Percentiles rank a stretch among this genome's conserved stretches.
phyloP scores from a whole-genome alignment of 257 asterid genomes.

The Capsicum rhomboideum region DNA sequence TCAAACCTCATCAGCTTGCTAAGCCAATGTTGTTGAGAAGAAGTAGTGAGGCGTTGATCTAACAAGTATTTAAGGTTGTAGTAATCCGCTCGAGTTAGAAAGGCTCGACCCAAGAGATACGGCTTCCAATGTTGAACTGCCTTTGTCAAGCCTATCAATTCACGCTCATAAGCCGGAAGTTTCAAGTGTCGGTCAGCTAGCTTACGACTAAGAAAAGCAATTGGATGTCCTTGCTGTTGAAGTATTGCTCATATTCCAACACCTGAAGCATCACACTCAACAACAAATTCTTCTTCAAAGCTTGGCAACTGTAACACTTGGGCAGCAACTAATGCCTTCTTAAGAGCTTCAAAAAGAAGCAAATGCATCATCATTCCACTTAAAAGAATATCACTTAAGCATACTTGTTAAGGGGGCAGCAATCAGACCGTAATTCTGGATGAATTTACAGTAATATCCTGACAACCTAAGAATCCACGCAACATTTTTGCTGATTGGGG shows the following conservation, averaged over 20 bases:
- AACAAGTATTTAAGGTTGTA: neutral
- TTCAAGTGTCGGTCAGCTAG: neutral
- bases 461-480: neutral
- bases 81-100: neutral
- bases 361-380: neutral
- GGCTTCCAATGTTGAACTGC: neutral
- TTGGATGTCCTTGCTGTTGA: no score
- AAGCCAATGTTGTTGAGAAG: neutral
- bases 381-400: neutral
- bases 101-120: neutral
- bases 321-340: neutral
- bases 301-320: neutral
- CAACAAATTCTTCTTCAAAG: neutral
- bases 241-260: neutral
- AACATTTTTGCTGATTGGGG: neutral
- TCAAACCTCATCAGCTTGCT: neutral
- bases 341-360: neutral
- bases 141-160: neutral
- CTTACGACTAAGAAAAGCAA: no score
- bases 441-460: neutral
- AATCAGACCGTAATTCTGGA: neutral
- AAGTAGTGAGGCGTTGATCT: neutral
- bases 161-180: neutral
- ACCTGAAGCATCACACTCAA: neutral
- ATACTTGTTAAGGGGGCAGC: neutral